Base-by-base conservation (phyloP, 2,329 filamentous ascomycete species). In the Mycosphaerella arachidis region DNA sequence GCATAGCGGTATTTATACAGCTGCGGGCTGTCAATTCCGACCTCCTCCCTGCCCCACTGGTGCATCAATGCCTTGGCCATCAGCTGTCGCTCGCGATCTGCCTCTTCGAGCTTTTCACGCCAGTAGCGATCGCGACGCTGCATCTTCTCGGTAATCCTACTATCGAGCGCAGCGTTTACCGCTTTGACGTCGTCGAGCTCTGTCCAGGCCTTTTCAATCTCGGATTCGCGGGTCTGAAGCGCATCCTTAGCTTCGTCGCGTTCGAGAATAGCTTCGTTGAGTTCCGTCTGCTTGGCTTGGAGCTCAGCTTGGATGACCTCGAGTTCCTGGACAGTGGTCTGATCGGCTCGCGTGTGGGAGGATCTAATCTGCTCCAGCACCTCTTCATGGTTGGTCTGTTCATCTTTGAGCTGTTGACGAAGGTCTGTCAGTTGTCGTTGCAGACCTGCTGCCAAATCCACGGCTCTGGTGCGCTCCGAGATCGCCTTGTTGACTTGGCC, bases 31-130 rank as follows among this genome's bases (percentile, higher is more conserved):
- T 63, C 67, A 18, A 66, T 63, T 0, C 73, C 74, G 20, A 70
- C 68, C 56, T 76, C 74, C 55, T 74, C 71, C 45, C 88, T 84
- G 69, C 95, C 91, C 92, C 92, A 96, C 64, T 91, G 89, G 63
- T 89, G 83, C 75, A 92, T 86, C 53, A 96, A 78, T 48, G 87
- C 84, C 53, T 72, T 72, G 5, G 65, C 69, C 69, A 75, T 69
- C 0, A 65, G 56, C 56, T 66, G 67, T 37, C 71, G 66, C 66
- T 75, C 72, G 33, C 64, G 64, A 57, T 68, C 66, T 37, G 69
- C 52, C 48, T 68, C 64, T 37, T 65, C 65, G 27, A 67, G 40
- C 48, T 63, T 67, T 31, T 55, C 57, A 6, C 60, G 58, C 68
- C 67, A 70, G 46, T 67, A 58, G 37, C 43, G 51, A 54, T 71